phyloP scores from a whole-genome alignment of 192 early-diverging fungal species.

The Backusella luteola region DNA sequence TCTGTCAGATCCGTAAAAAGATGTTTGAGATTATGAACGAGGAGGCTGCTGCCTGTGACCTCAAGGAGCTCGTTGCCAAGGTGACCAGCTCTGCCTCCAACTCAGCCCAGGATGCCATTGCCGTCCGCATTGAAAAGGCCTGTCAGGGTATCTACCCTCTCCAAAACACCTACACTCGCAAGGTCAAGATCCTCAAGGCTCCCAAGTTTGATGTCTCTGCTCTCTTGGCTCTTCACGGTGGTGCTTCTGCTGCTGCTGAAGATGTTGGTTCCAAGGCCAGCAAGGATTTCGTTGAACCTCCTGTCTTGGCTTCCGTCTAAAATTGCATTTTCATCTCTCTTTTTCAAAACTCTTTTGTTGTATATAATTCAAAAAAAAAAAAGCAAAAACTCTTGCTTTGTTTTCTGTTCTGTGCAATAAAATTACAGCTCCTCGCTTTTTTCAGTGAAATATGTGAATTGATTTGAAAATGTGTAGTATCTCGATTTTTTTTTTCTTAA shows the following conservation, averaged over 20 bases:
- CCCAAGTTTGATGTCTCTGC: constrained; percentile 96
- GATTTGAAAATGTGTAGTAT: no score
- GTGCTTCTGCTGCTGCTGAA: constrained; percentile 72
- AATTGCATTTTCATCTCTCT: background rate
- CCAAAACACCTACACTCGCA: constrained; percentile 93
- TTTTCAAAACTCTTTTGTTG: background rate
- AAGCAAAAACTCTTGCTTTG: background rate
- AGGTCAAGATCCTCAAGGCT: constrained; percentile 99
- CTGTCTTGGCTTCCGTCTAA: constrained; percentile 39
- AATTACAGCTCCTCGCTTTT: background rate
- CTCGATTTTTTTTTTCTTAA: no score
- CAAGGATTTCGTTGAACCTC: constrained; percentile 87
- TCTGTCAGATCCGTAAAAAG: constrained; percentile 99
- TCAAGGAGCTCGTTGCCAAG: constrained; percentile 95
- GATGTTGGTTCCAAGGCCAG: constrained; percentile 74
- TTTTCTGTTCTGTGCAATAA: background rate
- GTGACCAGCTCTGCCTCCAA: constrained; percentile 66
- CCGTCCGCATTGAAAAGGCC: constrained; percentile 95
- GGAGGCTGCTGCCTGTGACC: constrained; percentile 81
- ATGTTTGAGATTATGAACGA: constrained; percentile 98
- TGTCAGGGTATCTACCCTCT: constrained; percentile 98
- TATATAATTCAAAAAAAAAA: background rate
- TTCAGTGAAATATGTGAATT: background rate
- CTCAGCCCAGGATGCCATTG: constrained; percentile 78
- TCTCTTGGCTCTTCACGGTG: constrained; percentile 96